A percentile compares a stretch with the other conserved stretches of the same genome.
These are phyloP conservation scores for Lepidium sativum DNA, from an alignment of 345 rosid genomes.

Conservation along the genomic window DNA sequence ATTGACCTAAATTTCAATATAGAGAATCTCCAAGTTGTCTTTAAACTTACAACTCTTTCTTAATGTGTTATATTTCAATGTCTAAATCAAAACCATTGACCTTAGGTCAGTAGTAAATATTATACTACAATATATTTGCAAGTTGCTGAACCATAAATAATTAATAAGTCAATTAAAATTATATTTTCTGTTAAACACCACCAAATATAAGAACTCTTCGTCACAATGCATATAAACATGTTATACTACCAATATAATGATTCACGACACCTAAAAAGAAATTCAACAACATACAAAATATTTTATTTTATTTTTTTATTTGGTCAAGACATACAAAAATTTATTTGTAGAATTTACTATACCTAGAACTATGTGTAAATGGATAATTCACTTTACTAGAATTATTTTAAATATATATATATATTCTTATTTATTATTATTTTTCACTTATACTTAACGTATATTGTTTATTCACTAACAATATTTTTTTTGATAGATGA, in stretches of 20 bases:
- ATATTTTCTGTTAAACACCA: not conserved
- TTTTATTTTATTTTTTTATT: too few species aligned
- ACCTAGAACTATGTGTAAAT: too few species aligned
- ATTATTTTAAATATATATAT: too few species aligned
- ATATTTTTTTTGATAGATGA: not conserved
- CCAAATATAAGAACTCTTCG: not conserved
- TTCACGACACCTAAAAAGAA: too few species aligned
- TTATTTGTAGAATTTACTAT: too few species aligned
- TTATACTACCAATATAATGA: not conserved
- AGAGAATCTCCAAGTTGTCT: slow-evolving; percentile 41
- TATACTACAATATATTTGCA: slow-evolving; percentile 1
- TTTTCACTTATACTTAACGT: too few species aligned
- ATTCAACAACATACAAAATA: too few species aligned
- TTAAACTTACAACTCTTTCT: slow-evolving; percentile 18
- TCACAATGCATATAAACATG: not conserved
- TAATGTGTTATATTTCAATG: slow-evolving; percentile 22
- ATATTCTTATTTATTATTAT: too few species aligned
- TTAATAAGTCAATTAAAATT: not conserved
- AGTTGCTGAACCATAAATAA: slow-evolving; percentile 6
- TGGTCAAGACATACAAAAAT: too few species aligned
- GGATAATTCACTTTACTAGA: too few species aligned
- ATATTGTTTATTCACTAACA: too few species aligned
- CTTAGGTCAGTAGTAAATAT: slow-evolving; percentile 23
- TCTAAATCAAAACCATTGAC: slow-evolving; percentile 31
- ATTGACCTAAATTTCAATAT: slow-evolving; percentile 39